phyloP scores from a whole-genome alignment of 2,329 filamentous ascomycete genomes.

The Eutypella sp. region DNA sequence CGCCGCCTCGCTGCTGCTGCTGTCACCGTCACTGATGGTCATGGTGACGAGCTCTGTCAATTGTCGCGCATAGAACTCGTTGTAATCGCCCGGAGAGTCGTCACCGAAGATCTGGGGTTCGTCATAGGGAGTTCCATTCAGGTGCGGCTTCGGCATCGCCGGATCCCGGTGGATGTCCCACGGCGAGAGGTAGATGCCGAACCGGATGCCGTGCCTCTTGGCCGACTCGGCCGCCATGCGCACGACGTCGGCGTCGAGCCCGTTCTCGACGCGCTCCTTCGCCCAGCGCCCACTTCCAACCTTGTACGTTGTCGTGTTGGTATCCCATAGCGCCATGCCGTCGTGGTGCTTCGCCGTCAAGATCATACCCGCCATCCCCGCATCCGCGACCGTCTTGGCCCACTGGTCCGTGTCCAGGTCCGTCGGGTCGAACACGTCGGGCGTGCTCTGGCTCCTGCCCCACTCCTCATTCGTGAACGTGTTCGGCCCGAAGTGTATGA shows the following conservation, averaged over 20 bases:
- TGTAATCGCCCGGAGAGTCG: slow-evolving; percentile 25
- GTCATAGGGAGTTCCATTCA: slow-evolving; percentile 26
- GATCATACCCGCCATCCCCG: slow-evolving; percentile 30
- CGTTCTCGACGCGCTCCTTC: slow-evolving; percentile 17
- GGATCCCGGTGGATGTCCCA: slow-evolving; percentile 34
- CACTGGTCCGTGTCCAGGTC: slow-evolving; percentile 25
- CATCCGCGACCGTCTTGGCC: slow-evolving; percentile 21
- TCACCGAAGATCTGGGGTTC: slow-evolving; percentile 32
- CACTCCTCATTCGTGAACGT: slow-evolving; percentile 27
- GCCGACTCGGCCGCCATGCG: slow-evolving; percentile 27
- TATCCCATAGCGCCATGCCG: slow-evolving; percentile 31
- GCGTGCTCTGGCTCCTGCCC: slow-evolving; percentile 20
- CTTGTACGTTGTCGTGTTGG: slow-evolving; percentile 28
- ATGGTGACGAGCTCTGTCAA: slow-evolving; percentile 22
- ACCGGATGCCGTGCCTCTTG: slow-evolving; percentile 27
- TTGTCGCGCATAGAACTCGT: slow-evolving; percentile 25
- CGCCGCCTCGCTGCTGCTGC: not conserved
- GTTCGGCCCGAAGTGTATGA: slow-evolving; percentile 25
- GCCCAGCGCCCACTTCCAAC: slow-evolving; percentile 28
- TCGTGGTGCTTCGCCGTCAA: slow-evolving; percentile 33
- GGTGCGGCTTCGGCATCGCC: slow-evolving; percentile 27
- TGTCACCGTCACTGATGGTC: slow-evolving; percentile 9
- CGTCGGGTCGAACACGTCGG: slow-evolving; percentile 22
- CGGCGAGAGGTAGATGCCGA: slow-evolving; percentile 30
- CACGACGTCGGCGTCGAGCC: slow-evolving; percentile 26